Evolutionary conservation across 371 early-diverging fungal genomes (phyloP), one percentile per base, ranked within the genome.

Genomic region (Zychaea mexicana): DNA sequence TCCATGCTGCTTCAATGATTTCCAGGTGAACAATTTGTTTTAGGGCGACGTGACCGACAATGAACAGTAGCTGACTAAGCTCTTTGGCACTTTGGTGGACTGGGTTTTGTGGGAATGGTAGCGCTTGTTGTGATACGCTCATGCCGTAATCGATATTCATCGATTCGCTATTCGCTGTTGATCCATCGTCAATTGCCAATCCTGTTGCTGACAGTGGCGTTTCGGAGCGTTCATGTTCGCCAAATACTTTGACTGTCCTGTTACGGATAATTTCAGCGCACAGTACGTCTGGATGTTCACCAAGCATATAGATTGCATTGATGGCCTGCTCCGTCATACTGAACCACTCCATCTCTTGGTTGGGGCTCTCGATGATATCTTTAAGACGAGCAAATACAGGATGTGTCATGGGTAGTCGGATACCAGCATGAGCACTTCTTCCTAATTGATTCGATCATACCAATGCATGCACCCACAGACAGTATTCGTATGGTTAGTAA

Each of bases 21-120:
- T 98, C 98, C 62, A 98, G 76, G 72, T 96, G 92, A 12, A 96
- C 97, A 65, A 96, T 92, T 63, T 97, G 93, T 73, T 96, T 95
- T 60, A 98, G 87, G 0, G 96, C 98, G 6, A 96, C 88, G 73
- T 98, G 98, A 0, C 98, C 98, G 21, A 94, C 91, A 21, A 96
- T 78, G 64, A 98, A 98, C 36, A 95, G 73, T 7, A 98, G 76
- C 57, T 96, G 92, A 59, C 90, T 86, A 1, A 98, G 85, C 33
- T 88, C 89, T 65, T 87, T 84, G 10, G 95, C 73, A 55, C 87
- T 84, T 54, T 78, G 72, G 49, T 72, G 64, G 52, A 85, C 26
- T 54, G 74, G 67, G 52, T 74, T 63, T 70, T 75, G 68, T 4
- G 67, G 67, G 27, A 39, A 57, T 2, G 65, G 68, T 13, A 70